Evolutionary conservation across 805 yeast species (phyloP).

Genomic region (Torulaspora microellipsoides): DNA sequence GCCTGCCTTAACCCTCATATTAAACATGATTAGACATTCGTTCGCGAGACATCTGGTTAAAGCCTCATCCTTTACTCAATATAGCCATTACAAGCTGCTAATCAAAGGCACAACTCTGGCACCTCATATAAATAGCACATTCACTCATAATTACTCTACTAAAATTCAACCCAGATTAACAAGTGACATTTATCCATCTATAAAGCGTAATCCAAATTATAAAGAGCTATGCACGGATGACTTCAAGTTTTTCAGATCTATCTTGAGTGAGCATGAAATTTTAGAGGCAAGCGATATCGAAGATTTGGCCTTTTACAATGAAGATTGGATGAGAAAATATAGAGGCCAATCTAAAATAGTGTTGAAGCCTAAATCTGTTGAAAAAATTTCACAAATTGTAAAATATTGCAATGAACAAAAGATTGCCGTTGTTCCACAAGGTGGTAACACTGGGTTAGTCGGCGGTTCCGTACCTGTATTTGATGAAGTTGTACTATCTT

Average conservation of each 20-base stretch:
- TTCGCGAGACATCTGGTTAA: constrained; percentile 7
- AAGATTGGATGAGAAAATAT: constrained; percentile 93
- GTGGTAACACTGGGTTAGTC: constrained; percentile 94
- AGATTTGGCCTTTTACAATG: constrained; percentile 69
- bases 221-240: constrained; percentile 54
- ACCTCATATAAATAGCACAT: not conserved
- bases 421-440: constrained; percentile 90
- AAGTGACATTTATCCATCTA: constrained; percentile 60
- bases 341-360: constrained; percentile 80
- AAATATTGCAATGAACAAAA: constrained; percentile 73
- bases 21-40: constrained; percentile 7
- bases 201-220: constrained; percentile 48
- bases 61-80: constrained; percentile 2
- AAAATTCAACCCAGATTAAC: constrained; percentile 44
- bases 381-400: constrained; percentile 71
- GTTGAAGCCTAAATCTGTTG: constrained; percentile 74
- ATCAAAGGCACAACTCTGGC: not conserved
- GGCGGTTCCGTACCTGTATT: constrained; percentile 93
- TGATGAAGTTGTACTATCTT: constrained; percentile 78
- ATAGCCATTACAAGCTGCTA: not conserved
- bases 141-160: constrained; percentile 15
- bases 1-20: no score
- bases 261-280: constrained; percentile 49
- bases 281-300: constrained; percentile 47
- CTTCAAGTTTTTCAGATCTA: constrained; percentile 51